Evolutionary conservation across 2,329 filamentous ascomycete genomes (phyloP).

Genomic region (Talaromyces islandicus): DNA sequence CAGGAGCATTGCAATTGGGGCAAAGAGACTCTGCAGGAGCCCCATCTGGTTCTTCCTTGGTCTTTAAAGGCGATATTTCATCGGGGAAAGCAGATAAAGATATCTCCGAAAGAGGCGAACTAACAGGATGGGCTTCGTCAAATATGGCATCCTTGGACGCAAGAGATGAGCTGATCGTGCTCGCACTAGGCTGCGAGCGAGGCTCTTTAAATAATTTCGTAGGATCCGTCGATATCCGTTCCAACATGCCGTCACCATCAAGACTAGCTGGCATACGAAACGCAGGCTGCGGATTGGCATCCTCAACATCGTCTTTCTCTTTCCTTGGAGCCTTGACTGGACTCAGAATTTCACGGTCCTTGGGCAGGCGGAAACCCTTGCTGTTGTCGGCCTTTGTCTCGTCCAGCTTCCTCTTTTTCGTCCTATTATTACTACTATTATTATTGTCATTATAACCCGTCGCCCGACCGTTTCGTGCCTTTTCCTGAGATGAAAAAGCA

Average conservation of each 20-base stretch:
- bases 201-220: constrained; percentile 18
- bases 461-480: background rate
- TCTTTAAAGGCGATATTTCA: background rate
- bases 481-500: background rate
- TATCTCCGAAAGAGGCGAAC: constrained; percentile 16
- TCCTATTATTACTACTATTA: background rate
- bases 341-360: background rate
- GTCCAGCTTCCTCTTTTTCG: background rate
- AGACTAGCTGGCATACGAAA: constrained; percentile 6
- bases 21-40: constrained; percentile 41
- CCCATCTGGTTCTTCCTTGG: background rate
- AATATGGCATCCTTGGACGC: constrained; percentile 17
- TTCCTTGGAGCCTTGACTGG: background rate
- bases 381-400: background rate
- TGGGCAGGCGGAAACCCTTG: background rate
- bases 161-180: constrained; percentile 23
- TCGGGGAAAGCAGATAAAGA: background rate
- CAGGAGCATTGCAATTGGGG: constrained; percentile 59
- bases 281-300: background rate
- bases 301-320: background rate
- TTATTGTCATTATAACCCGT: too few species aligned
- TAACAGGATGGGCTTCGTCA: constrained; percentile 22
- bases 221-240: background rate
- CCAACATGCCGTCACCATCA: background rate
- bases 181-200: constrained; percentile 16